Evolutionary conservation across 805 yeast species (phyloP), one percentile per base, ranked within the genome.

Genomic region (Dipodascopsis uninucleata): DNA sequence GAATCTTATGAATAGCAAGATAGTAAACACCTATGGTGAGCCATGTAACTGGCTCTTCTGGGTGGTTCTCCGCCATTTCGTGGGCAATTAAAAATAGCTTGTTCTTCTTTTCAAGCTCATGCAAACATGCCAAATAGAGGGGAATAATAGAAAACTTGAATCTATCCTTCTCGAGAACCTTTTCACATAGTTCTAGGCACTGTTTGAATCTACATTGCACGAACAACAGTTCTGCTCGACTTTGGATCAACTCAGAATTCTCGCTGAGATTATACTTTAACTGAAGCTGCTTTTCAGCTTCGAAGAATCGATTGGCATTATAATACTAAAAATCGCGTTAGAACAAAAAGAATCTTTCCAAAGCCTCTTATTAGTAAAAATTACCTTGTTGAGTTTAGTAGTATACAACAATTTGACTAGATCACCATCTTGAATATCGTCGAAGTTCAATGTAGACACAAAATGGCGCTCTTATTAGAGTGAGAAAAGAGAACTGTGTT

Each of bases 21-120:
- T 93, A 93, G 65, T 93, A 90, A 1, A 86, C 79, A 2, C 95
- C 98, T 14, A 93, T 87, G 0, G 96, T 86, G 47, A 87, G 74
- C 96, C 96, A 93, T 0, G 97, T 82, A 26, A 85, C 77, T 12
- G 94, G 80, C 56, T 78, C 77, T 35, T 79, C 78, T 0, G 97
- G 95, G 51, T 85, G 84, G 47, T 75, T 72, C 50, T 86, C 95
- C 0, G 96, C 94, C 45, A 93, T 67, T 56, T 82, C 84, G 60
- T 93, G 96, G 0, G 97, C 82, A 28, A 82, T 66, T 18, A 84
- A 66, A 59, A 85, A 93, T 24, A 93, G 68, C 65, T 82, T 84
- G 65, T 87, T 87, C 49, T 79, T 81, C 1, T 84, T 88, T 0
- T 87, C 88, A 10, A 86, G 68, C 63, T 93, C 98, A 62, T 84